A percentile compares a stretch with the other conserved stretches of the same genome.
These are phyloP conservation scores for Fusarium nanum DNA, from an alignment of 2,329 filamentous ascomycete genomes.

Conservation along the genomic window DNA sequence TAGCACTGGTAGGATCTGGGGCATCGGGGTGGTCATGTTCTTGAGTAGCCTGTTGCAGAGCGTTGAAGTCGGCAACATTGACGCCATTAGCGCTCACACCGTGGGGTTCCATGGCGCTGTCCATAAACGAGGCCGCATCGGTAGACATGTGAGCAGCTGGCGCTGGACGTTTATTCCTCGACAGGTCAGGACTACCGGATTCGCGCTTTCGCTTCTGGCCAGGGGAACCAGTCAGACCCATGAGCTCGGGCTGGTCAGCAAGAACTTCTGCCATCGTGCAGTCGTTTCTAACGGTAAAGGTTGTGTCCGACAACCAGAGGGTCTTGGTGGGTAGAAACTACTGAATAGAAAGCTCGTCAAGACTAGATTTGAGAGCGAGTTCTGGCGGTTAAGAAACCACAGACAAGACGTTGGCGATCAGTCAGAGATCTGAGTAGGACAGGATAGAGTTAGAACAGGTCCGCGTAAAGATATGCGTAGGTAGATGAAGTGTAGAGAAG, in stretches of 20 bases:
- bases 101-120: constrained; percentile 62
- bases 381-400: constrained; percentile 39
- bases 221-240: constrained; percentile 56
- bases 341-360: constrained; percentile 34
- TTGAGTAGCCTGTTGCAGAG: constrained; percentile 65
- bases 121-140: constrained; percentile 65
- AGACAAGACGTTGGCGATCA: constrained; percentile 38
- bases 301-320: constrained; percentile 1
- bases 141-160: constrained; percentile 60
- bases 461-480: constrained; percentile 7
- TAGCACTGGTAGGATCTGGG: constrained; percentile 64
- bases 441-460: constrained; percentile 39
- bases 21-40: constrained; percentile 60
- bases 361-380: constrained; percentile 18
- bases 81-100: constrained; percentile 56
- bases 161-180: constrained; percentile 63
- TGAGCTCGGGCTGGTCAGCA: constrained; percentile 61
- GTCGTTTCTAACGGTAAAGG: constrained; percentile 5
- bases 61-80: constrained; percentile 66
- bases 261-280: constrained; percentile 61
- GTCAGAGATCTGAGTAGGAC: constrained; percentile 38
- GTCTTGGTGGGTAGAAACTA: constrained; percentile 2
- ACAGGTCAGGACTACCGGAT: constrained; percentile 61
- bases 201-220: constrained; percentile 68
- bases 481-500: constrained; percentile 20